Conservation (phyloP, 371 early-diverging fungal genomes). For the Mortierella sp. region DNA sequence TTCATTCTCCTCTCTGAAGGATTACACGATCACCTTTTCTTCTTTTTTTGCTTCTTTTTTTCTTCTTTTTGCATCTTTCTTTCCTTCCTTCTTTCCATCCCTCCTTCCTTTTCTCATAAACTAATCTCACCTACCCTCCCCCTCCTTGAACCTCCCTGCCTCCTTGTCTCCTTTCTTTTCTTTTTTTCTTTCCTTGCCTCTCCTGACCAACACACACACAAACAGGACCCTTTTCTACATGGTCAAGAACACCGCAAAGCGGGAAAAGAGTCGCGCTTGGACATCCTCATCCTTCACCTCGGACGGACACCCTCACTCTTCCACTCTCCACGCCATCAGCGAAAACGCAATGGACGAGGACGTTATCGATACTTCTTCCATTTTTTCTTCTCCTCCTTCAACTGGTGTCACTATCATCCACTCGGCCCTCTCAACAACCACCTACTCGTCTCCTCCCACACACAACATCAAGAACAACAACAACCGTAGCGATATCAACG, state of each 20-base stretch:
- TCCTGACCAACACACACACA: background rate
- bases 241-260: slow-evolving; percentile 40
- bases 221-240: slow-evolving; percentile 16
- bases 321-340: slow-evolving; percentile 40
- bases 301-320: slow-evolving; percentile 18
- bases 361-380: background rate
- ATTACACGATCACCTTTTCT: background rate
- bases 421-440: slow-evolving; percentile 4
- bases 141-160: slow-evolving; percentile 1
- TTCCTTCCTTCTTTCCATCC: background rate
- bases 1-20: background rate
- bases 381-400: background rate
- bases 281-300: slow-evolving; percentile 43
- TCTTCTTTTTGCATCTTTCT: background rate
- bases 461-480: background rate
- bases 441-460: background rate
- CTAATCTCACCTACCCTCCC: background rate
- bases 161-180: background rate
- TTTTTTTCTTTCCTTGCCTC: too few relatives aligned
- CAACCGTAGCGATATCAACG: background rate
- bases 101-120: background rate
- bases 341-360: slow-evolving; percentile 47
- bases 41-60: too few relatives aligned
- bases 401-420: slow-evolving; percentile 4
- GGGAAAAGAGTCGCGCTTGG: slow-evolving; percentile 51